phyloP scores from a whole-genome alignment of 2,329 filamentous ascomycete genomes.

The Fusarium sp. region DNA sequence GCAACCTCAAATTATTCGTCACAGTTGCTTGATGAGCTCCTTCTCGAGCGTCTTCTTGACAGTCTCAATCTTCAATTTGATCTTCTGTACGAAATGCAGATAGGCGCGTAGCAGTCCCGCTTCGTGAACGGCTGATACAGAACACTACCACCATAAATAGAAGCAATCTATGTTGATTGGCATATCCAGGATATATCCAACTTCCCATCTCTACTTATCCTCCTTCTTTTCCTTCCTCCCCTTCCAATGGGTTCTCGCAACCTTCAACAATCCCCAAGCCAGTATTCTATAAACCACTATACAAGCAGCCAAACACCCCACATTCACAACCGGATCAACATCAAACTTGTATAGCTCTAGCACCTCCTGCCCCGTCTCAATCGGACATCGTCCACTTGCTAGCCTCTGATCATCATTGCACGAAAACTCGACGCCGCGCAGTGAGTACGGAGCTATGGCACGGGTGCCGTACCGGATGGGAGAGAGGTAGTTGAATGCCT shows the following conservation, averaged over 20 bases:
- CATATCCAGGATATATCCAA: too few relatives aligned
- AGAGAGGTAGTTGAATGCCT: conserved; percentile 78
- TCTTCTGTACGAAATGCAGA: too few relatives aligned
- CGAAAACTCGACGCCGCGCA: conserved; percentile 73
- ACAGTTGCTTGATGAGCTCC: too few relatives aligned
- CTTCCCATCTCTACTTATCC: conserved; percentile 7
- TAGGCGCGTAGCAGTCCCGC: too few relatives aligned
- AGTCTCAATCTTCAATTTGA: too few relatives aligned
- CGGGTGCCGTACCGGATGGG: conserved; percentile 79
- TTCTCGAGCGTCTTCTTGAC: too few relatives aligned
- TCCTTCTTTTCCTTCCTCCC: conserved; percentile 49
- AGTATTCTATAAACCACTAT: conserved; percentile 76
- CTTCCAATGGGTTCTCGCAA: conserved; percentile 68
- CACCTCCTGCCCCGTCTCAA: conserved; percentile 77
- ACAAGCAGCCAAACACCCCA: conserved; percentile 74
- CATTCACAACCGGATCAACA: conserved; percentile 71
- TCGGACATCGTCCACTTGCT: conserved; percentile 73
- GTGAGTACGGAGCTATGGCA: conserved; percentile 76
- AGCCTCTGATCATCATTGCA: conserved; percentile 74
- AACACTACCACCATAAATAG: too few relatives aligned
- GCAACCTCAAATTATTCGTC: too few relatives aligned
- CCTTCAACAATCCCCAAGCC: conserved; percentile 71
- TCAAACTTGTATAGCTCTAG: conserved; percentile 77
- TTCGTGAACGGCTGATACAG: too few relatives aligned
- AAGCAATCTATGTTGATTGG: too few relatives aligned